These are phyloP conservation scores for Arthroderma uncinatum DNA, from an alignment of 2,329 filamentous ascomycete species.

Conservation along the genomic window DNA sequence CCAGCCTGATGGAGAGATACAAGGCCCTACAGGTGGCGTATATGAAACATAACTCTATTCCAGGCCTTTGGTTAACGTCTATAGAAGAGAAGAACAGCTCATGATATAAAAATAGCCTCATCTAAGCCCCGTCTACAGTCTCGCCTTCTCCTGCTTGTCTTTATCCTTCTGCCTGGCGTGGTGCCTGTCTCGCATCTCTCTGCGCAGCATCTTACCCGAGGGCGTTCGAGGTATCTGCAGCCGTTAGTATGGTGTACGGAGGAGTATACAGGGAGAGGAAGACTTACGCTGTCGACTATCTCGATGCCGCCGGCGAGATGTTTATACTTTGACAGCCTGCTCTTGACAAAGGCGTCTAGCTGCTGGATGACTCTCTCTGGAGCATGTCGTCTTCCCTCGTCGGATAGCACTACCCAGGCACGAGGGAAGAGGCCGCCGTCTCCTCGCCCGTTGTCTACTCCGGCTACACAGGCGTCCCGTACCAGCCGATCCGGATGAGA, in stretches of 20 bases:
- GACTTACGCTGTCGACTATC: constrained; percentile 10
- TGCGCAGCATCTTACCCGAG: constrained; percentile 13
- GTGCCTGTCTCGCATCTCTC: constrained; percentile 12
- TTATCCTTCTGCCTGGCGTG: constrained; percentile 10
- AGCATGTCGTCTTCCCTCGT: constrained; percentile 5
- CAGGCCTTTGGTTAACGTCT: not conserved
- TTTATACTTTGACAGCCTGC: constrained; percentile 11
- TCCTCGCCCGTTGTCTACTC: constrained; percentile 12
- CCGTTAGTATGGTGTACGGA: not conserved
- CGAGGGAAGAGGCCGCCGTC: constrained; percentile 11
- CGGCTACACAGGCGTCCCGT: constrained; percentile 11
- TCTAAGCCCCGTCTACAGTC: constrained; percentile 2
- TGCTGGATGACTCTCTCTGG: constrained; percentile 2
- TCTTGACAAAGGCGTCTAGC: constrained; percentile 12
- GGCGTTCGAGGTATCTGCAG: constrained; percentile 12
- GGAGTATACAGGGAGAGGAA: not conserved
- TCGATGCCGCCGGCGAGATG: constrained; percentile 12
- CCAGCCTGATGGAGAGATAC: not conserved
- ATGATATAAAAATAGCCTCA: not conserved
- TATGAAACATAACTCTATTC: not conserved
- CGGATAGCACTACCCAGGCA: constrained; percentile 11
- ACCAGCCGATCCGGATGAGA: constrained; percentile 36
- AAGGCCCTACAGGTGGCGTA: not conserved
- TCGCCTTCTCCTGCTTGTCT: constrained; percentile 5
- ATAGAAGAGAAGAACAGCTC: not conserved